Evolutionary conservation across 352 stramenopile species (phyloP), one percentile per base, ranked within the genome.

Genomic region (Pythium coloratum): DNA sequence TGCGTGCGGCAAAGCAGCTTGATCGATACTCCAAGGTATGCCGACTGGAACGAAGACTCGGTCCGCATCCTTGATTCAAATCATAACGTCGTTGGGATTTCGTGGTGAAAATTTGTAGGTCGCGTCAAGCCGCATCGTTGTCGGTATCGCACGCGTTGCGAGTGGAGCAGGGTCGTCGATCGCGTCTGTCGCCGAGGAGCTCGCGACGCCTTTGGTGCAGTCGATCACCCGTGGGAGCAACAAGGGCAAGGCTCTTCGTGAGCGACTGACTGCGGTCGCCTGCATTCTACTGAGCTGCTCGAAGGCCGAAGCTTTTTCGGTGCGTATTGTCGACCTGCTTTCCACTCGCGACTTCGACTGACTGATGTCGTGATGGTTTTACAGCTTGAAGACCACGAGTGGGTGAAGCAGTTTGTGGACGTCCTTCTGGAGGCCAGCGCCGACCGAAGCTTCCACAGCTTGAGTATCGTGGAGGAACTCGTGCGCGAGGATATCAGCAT

Each of bases 1-100:
- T 73, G 24, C 71, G 79, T 33, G 83, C 85, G 5, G 69, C 88
- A 14, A 75, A 72, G 36, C 85, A 92, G 67, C 64, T 94, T 6
- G 73, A 86, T 53, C 78, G 83, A 16, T 94, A 94, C 73, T 87
- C 85, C 47, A 91, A 94, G 76, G 84, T 89, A 47, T 7, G 9
- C 24, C 20, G 9, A 38, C 50, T 24, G 16, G 20, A 24, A 38
- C n/a, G 38, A 7, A 38, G n/a, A 54, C 6, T 42, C 55, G 20
- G 14, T 16, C 54, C 3, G 26, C 38, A 44, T 24, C 20, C 20
- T 24, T 24, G 20, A 24, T 8, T 13, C 7, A 26, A 9, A 42
- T 44, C 5, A 59, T 24, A 8, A 54, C 16, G 44, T 7, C 20
- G 2, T 24, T 18, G 13, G 13, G 14, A 44, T 54, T 24, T 20